Conservation (phyloP, 2,329 filamentous ascomycete genomes). For the Podosphaera xanthii region DNA sequence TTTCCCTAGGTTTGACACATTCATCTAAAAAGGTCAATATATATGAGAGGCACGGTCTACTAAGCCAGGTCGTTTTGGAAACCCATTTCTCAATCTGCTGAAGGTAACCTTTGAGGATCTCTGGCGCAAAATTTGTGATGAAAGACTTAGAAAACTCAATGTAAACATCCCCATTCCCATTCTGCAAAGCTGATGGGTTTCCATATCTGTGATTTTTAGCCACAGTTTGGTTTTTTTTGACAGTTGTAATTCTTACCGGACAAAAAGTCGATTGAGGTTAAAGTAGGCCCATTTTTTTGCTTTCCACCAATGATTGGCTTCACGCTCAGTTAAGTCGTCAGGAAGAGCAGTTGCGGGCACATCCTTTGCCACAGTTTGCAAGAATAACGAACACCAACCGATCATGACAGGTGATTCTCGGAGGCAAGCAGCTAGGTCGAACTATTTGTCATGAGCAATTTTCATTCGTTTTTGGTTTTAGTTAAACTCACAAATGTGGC, state of each 20-base stretch:
- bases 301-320: slow-evolving; percentile 98
- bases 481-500: slow-evolving; percentile 60
- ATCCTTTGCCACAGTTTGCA: slow-evolving; percentile 69
- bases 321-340: slow-evolving; percentile 63
- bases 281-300: slow-evolving; percentile 99
- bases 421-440: slow-evolving; percentile 62
- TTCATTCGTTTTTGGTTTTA: slow-evolving; percentile 3
- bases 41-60: slow-evolving; percentile 79
- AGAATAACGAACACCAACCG: slow-evolving; percentile 88
- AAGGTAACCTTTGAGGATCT: slow-evolving; percentile 88
- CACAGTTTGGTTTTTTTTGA: background rate
- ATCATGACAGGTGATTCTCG: slow-evolving; percentile 67
- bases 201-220: slow-evolving; percentile 43
- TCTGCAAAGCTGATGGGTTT: slow-evolving; percentile 54
- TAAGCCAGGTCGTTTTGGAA: slow-evolving; percentile 79
- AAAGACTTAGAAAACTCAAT: slow-evolving; percentile 75
- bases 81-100: slow-evolving; percentile 96
- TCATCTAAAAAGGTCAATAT: slow-evolving; percentile 91
- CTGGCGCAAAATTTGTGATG: slow-evolving; percentile 73
- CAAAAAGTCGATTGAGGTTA: slow-evolving; percentile 86
- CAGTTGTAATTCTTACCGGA: slow-evolving; percentile 34
- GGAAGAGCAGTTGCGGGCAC: slow-evolving; percentile 57
- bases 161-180: slow-evolving; percentile 53
- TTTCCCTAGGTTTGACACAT: slow-evolving; percentile 88
- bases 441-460: slow-evolving; percentile 28